Evolutionary conservation across 768 basidiomycete species (phyloP), one percentile per base, ranked within the genome.

Genomic region (Panaeolus cyanescens): DNA sequence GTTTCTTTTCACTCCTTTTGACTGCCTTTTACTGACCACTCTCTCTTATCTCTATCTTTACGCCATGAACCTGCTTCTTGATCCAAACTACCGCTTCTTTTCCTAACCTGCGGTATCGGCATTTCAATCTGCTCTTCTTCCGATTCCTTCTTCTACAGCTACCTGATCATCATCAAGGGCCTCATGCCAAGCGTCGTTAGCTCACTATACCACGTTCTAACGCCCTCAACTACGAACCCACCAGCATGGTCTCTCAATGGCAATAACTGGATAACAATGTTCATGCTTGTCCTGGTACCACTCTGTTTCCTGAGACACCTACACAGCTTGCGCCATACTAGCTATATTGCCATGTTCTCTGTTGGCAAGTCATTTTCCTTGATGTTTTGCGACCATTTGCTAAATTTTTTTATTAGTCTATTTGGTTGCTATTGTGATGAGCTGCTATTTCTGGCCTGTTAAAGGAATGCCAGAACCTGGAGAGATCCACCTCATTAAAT

Each of bases 161-260:
- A 95, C 72, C 80, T 95, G 62, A 96, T 95, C 68, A 95, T 96
- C 66, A 87, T 95, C 74, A 93, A 98, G 79, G 90, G 91, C 7
- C 83, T 99, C 56, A 91, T 96, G 85, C 96, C 96, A 2, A 93
- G 87, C 68, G 96, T 98, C 5, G 88, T 95, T 13, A 80, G 81
- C 56, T 89, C 93, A 1, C 75, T 98, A 25, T 94, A 91, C 74
- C 90, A 93, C 64, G 89, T 90, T 63, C 75, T 95, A 55, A 84
- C 86, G 6, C 86, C 91, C 1, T 79, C 81, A 5, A 79, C 82
- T 39, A 83, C 80, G 7, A 82, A 82, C 62, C 90, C 91, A 1
- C 93, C 93, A 1, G 81, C 75, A 12, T 95, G 92, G 93, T 79
- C 89, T 50, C 72, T 91, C 36, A 84, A 87, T 32, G 90, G 93